phyloP scores from a whole-genome alignment of 345 rosid species.

The Psidium guajava region DNA sequence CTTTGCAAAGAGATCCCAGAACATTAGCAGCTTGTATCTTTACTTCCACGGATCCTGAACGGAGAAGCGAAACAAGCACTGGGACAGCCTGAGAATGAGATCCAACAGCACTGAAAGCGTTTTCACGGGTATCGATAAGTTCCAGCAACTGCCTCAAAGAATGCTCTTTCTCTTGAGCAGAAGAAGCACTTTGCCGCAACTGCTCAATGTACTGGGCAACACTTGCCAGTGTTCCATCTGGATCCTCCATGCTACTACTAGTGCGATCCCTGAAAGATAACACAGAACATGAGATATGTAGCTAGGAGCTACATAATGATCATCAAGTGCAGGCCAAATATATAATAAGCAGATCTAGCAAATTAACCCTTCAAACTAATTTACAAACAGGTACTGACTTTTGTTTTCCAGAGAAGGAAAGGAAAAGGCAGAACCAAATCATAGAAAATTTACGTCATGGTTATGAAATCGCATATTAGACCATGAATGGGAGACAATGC shows the following conservation, averaged over 20 bases:
- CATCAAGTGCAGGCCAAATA: background rate
- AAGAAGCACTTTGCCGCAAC: slow-evolving; percentile 77
- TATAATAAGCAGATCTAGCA: background rate
- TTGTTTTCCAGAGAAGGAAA: background rate
- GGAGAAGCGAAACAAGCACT: slow-evolving; percentile 98
- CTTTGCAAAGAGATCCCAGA: slow-evolving; percentile 95
- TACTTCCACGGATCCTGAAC: slow-evolving; percentile 88
- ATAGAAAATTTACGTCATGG: background rate
- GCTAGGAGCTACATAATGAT: background rate
- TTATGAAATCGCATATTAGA: background rate
- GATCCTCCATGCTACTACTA: slow-evolving; percentile 97
- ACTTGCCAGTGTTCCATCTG: slow-evolving; percentile 97
- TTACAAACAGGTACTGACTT: background rate
- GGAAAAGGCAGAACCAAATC: background rate
- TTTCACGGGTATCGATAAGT: slow-evolving; percentile 88
- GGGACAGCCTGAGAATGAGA: slow-evolving; percentile 99
- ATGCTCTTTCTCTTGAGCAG: slow-evolving; percentile 86
- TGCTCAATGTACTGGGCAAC: slow-evolving; percentile 99
- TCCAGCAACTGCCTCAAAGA: slow-evolving; percentile 83
- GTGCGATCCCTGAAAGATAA: slow-evolving; percentile 67
- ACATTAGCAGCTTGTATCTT: slow-evolving; percentile 96
- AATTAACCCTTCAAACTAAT: background rate
- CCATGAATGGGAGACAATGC: background rate
- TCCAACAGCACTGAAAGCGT: slow-evolving; percentile 97
- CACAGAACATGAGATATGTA: background rate